Percentiles rank a stretch among this genome's conserved stretches.
These are phyloP conservation scores for Phytopythium delawarense DNA, from an alignment of 352 stramenopile genomes.

Conservation along the genomic window DNA sequence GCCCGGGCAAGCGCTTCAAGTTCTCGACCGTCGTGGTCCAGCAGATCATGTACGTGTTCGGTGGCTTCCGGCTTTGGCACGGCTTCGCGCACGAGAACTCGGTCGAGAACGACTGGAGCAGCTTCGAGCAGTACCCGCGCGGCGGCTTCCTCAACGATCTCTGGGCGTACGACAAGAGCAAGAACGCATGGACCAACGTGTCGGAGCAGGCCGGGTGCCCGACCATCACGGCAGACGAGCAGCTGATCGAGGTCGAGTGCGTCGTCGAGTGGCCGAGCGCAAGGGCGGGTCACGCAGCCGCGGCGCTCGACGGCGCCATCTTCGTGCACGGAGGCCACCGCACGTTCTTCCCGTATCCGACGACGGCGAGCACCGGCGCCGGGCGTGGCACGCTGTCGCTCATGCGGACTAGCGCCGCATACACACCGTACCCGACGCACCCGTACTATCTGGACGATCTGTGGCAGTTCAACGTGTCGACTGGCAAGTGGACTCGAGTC, in stretches of 20 bases:
- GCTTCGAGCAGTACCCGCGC: constrained; percentile 62
- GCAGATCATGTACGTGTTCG: constrained; percentile 82
- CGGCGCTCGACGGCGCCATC: constrained; percentile 68
- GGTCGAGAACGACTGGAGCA: constrained; percentile 81
- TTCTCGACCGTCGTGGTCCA: constrained; percentile 79
- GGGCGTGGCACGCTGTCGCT: constrained; percentile 52
- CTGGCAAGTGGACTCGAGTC: constrained; percentile 79
- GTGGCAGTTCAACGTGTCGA: constrained; percentile 92
- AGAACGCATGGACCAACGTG: constrained; percentile 67
- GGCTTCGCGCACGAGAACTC: constrained; percentile 92
- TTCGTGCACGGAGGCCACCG: constrained; percentile 93
- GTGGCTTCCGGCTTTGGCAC: constrained; percentile 94
- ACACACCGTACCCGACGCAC: constrained; percentile 88
- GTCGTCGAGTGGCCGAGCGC: constrained; percentile 82
- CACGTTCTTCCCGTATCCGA: constrained; percentile 95
- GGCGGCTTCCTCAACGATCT: constrained; percentile 95
- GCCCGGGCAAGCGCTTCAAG: constrained; percentile 91
- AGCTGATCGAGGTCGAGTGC: constrained; percentile 72
- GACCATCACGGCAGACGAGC: constrained; percentile 38
- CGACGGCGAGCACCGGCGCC: constrained; percentile 78
- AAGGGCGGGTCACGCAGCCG: constrained; percentile 83
- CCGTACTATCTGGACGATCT: constrained; percentile 94
- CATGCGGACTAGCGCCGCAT: constrained; percentile 35
- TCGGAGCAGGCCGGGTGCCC: constrained; percentile 66
- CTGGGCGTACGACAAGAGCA: constrained; percentile 79